Evolutionary conservation across 768 basidiomycete species (phyloP), one percentile per base, ranked within the genome.

Genomic region (Tulasnella sp.): DNA sequence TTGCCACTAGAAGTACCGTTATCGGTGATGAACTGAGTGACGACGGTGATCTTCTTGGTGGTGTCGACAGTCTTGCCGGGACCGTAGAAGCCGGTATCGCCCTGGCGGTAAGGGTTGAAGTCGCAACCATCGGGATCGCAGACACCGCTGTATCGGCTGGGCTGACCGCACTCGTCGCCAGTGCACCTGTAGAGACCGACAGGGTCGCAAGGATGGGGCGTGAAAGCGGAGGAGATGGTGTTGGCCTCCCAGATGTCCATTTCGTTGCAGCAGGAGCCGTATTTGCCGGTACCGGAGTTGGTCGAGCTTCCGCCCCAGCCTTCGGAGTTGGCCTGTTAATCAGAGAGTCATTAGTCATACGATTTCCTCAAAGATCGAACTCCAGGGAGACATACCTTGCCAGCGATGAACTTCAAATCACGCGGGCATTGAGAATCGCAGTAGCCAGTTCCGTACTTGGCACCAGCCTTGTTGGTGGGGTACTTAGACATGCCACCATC

Each of bases 181-280:
- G 83, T 80, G 87, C 90, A 91, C 77, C 84, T 85, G 34, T 86
- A 86, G 82, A 86, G 87, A 48, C 87, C 88, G 50, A 82, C 80
- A 81, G 85, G 84, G 40, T 85, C 84, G 85, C 90, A 91, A 46
- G 87, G 86, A 84, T 91, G 90, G 75, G 90, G 89, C 69, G 90
- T 91, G 85, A 84, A 88, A 34, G 90, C 90, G 28, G 88, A 85
- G 34, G 90, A 85, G 81, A 87, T 86, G 82, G 85, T 86, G 87
- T 90, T 90, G 82, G 89, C 89, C 83, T 90, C 90, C 90, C 90
- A 91, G 84, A 91, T 86, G 84, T 91, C 90, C 89, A 91, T 90
- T 85, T 90, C 90, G 80, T 84, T 87, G 84, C 90, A 91, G 87
- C 90, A 90, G 37, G 89, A 85, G 81, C 90, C 90, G 83, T 84